Base-by-base conservation (phyloP, 495 filamentous ascomycete species). In the Amphirosellinia nigrospora region DNA sequence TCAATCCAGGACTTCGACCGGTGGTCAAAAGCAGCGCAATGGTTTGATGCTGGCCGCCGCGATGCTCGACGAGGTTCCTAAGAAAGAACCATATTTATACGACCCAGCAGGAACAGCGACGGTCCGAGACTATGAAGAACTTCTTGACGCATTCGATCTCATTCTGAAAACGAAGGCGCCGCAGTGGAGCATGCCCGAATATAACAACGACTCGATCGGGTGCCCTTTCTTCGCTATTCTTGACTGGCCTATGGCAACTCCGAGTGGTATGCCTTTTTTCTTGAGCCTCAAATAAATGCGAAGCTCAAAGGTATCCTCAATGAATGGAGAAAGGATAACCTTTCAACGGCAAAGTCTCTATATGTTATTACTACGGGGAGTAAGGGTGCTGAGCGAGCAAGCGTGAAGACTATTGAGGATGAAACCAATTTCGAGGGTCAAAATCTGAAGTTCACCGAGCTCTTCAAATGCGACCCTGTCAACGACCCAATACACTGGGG, bases 211-310 rank as follows among this genome's bases (percentile, higher is more conserved):
- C 23, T 41, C 69, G 59, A 75, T 75, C 36, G 73, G 71, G 2
- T 69, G 71, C 28, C 73, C 73, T 8, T 70, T 75, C 65, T 86
- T 86, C 64, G 87, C 86, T 0, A 79, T 89, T 26, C 77, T 91
- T 13, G 87, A 89, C 71, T 89, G 86, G 86, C 86, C 86, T 0
- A 89, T 90, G 87, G 85, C 82, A n/a, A 91, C 88, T 0, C 74
- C 79, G 0, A 83, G 80, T 39, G 88, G 0, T 86, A 82, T 69
- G 86, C 85, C 0, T 83, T 84, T 15, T 91, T 89, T 73, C 79
- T 88, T 0, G 78, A 86, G 53, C 78, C 79, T 0, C 80, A 87
- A 11, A 84, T 92, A 64, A 91, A 91, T 68, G 72, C 64, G 0
- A 82, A 84, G 71, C 67, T 89, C 15, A 85, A 86, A 78, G 85